These are phyloP conservation scores for Pichia manshurica DNA, from an alignment of 805 yeast genomes.

Conservation along the genomic window DNA sequence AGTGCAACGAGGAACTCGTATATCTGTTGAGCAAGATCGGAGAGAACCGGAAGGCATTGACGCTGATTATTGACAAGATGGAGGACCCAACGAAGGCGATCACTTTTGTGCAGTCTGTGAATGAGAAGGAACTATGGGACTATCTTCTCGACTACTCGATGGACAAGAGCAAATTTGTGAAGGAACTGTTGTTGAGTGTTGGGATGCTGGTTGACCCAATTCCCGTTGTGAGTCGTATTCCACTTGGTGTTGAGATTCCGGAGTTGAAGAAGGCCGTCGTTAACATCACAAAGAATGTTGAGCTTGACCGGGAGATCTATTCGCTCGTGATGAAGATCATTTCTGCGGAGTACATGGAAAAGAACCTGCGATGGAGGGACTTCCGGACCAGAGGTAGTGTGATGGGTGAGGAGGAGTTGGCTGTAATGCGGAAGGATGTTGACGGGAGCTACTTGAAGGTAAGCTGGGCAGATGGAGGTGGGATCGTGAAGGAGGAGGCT, in stretches of 20 bases:
- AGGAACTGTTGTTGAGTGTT: constrained; percentile 62
- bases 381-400: constrained; percentile 31
- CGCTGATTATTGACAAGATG: constrained; percentile 67
- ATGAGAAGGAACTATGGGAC: constrained; percentile 78
- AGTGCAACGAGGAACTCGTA: constrained; percentile 65
- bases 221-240: constrained; percentile 61
- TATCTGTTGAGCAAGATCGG: constrained; percentile 80
- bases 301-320: constrained; percentile 47
- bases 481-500: constrained; percentile 29
- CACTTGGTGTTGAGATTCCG: constrained; percentile 53
- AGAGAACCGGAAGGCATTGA: constrained; percentile 67
- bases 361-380: constrained; percentile 29
- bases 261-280: constrained; percentile 59
- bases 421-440: constrained; percentile 4
- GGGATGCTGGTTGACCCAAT: constrained; percentile 63
- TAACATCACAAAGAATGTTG: constrained; percentile 59
- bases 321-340: constrained; percentile 51
- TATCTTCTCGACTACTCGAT: constrained; percentile 65
- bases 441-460: constrained; percentile 9
- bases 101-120: constrained; percentile 60
- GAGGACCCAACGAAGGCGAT: constrained; percentile 80
- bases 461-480: background rate
- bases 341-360: constrained; percentile 42
- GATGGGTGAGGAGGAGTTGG: constrained; percentile 21
- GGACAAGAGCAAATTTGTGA: constrained; percentile 69